Evolutionary conservation across 2,329 filamentous ascomycete genomes (phyloP).

Genomic region (Catunica adiposa): DNA sequence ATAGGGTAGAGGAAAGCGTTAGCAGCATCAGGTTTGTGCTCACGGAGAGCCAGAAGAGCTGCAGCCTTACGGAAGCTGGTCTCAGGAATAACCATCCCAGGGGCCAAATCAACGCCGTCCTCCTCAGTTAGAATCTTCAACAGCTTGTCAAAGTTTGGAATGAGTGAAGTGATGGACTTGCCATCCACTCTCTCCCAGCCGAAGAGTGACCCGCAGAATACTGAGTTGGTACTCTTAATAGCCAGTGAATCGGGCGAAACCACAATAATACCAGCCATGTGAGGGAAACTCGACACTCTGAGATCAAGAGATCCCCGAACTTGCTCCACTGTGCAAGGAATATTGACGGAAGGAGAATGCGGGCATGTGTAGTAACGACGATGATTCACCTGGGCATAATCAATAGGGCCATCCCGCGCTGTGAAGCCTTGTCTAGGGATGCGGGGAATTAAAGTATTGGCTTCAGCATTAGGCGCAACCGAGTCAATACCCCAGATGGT

Average conservation of each 20-base stretch:
- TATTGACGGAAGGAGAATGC: slow-evolving; percentile 59
- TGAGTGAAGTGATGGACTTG: slow-evolving; percentile 58
- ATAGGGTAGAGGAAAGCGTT: slow-evolving; percentile 69
- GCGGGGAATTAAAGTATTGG: slow-evolving; percentile 63
- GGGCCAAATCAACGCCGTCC: slow-evolving; percentile 64
- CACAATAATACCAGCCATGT: slow-evolving; percentile 93
- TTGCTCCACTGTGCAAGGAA: slow-evolving; percentile 69
- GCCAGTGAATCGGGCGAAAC: slow-evolving; percentile 61
- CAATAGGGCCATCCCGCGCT: slow-evolving; percentile 53
- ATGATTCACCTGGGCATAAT: slow-evolving; percentile 58
- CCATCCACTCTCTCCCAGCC: slow-evolving; percentile 75
- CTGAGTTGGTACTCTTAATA: slow-evolving; percentile 85
- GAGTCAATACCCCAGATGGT: slow-evolving; percentile 70
- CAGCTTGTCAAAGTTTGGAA: slow-evolving; percentile 76
- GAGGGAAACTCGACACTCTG: slow-evolving; percentile 82
- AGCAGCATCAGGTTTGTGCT: slow-evolving; percentile 64
- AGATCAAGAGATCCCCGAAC: slow-evolving; percentile 53
- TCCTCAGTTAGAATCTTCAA: slow-evolving; percentile 69
- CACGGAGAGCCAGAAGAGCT: slow-evolving; percentile 65
- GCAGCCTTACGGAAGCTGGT: slow-evolving; percentile 86
- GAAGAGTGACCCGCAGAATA: slow-evolving; percentile 84
- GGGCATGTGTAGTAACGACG: slow-evolving; percentile 72
- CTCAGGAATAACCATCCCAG: slow-evolving; percentile 94
- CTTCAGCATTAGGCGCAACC: slow-evolving; percentile 50
- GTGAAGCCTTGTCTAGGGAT: slow-evolving; percentile 63